Conservation (phyloP, 2,329 filamentous ascomycete genomes). For the Diaporthe destruens region DNA sequence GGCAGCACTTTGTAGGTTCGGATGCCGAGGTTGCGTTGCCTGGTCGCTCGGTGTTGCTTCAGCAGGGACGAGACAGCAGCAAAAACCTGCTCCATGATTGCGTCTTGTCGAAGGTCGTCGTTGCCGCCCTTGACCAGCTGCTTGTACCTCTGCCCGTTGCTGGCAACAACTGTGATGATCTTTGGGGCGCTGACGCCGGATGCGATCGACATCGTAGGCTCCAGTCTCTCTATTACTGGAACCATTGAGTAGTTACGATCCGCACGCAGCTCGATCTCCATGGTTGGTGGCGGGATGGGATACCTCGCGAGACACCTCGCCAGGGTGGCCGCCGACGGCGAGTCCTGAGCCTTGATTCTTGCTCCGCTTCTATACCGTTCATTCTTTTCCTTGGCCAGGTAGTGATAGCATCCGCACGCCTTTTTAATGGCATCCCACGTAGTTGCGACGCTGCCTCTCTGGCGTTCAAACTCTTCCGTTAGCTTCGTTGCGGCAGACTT, state of each 20-base stretch:
- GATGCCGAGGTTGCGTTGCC: conserved; percentile 89
- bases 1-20: conserved; percentile 98
- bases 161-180: conserved; percentile 85
- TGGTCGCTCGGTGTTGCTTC: conserved; percentile 85
- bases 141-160: conserved; percentile 83
- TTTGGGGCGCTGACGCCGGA: conserved; percentile 94
- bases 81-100: conserved; percentile 99
- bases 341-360: conserved; percentile 71
- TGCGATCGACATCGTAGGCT: conserved; percentile 84
- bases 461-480: conserved; percentile 67
- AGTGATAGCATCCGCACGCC: conserved; percentile 76
- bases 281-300: conserved; percentile 87
- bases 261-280: conserved; percentile 81
- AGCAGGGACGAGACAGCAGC: conserved; percentile 93
- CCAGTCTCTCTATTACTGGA: conserved; percentile 79
- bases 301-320: conserved; percentile 73
- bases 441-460: conserved; percentile 60
- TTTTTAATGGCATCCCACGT: conserved; percentile 81
- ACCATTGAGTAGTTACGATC: conserved; percentile 82
- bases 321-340: conserved; percentile 72
- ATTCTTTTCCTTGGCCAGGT: conserved; percentile 70
- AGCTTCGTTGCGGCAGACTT: conserved; percentile 79
- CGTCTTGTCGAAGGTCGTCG: conserved; percentile 95
- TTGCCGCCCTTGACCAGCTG: conserved; percentile 96
- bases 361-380: conserved; percentile 56